Conservation (phyloP, 2,329 filamentous ascomycete species). For the Botrytis aclada region DNA sequence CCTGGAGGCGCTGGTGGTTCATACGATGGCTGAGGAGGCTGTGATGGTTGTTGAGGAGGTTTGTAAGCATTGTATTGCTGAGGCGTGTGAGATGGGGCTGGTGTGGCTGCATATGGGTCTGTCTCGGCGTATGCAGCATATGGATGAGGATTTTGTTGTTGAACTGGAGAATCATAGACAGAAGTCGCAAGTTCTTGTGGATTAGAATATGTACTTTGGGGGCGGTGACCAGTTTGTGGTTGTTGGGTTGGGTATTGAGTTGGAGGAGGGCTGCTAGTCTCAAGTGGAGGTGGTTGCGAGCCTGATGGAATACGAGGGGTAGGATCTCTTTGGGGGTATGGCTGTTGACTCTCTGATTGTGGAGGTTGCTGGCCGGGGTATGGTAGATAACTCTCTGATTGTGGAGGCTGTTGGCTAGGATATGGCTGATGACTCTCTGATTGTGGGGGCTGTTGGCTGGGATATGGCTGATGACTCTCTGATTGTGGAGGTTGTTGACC, state of each 20-base stretch:
- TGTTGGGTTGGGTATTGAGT: constrained; percentile 47
- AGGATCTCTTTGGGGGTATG: constrained; percentile 53
- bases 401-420: constrained; percentile 42
- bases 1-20: constrained; percentile 35
- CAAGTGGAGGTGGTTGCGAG: constrained; percentile 47
- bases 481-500: constrained; percentile 39
- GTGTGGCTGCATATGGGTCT: constrained; percentile 32
- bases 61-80: constrained; percentile 34
- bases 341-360: constrained; percentile 40
- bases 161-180: constrained; percentile 70
- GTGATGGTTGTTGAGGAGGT: constrained; percentile 30
- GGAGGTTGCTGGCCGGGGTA: constrained; percentile 45
- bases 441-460: constrained; percentile 38
- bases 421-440: constrained; percentile 44
- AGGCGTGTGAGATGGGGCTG: constrained; percentile 26
- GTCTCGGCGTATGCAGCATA: constrained; percentile 34
- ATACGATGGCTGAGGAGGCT: constrained; percentile 25
- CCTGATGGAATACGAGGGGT: constrained; percentile 49
- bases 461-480: constrained; percentile 44
- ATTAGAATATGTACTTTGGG: constrained; percentile 66
- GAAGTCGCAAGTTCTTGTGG: constrained; percentile 77
- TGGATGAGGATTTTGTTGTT: constrained; percentile 42
- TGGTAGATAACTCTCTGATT: constrained; percentile 41
- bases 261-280: constrained; percentile 51
- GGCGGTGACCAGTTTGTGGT: constrained; percentile 49